A percentile compares a stretch with the other conserved stretches of the same genome.
Conservation (phyloP, 352 stramenopile genomes). For the Phytophthora rubi region DNA sequence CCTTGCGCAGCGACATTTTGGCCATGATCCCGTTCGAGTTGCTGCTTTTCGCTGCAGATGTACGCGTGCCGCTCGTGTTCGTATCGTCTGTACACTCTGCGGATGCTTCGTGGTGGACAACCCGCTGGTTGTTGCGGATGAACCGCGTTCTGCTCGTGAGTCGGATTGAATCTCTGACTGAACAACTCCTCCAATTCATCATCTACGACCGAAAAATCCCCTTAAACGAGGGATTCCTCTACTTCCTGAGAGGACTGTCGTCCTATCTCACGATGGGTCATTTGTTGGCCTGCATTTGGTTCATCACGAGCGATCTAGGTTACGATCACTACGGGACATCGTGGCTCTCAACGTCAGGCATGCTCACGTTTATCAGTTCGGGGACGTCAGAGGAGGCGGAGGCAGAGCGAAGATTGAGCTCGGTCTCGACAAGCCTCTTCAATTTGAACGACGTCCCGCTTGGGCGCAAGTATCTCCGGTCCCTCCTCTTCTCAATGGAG, state of each 20-base stretch:
- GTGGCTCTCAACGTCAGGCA: conserved; percentile 64
- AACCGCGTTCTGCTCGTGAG: conserved; percentile 57
- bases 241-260: conserved; percentile 52
- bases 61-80: conserved; percentile 15
- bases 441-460: conserved; percentile 37
- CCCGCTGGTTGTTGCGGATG: conserved; percentile 54
- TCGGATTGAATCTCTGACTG: conserved; percentile 46
- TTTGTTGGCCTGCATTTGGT: conserved; percentile 71
- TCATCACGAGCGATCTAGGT: conserved; percentile 46
- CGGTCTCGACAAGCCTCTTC: background rate
- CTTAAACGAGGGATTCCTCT: conserved; percentile 47
- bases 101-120: conserved; percentile 39
- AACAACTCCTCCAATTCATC: conserved; percentile 64
- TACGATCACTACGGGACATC: conserved; percentile 49
- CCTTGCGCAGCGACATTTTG: conserved; percentile 44
- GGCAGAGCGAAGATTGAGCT: conserved; percentile 24
- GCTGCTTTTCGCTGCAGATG: conserved; percentile 29
- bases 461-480: conserved; percentile 66
- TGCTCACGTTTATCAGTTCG: conserved; percentile 43
- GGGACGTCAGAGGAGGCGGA: conserved; percentile 7
- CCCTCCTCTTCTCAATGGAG: conserved; percentile 64
- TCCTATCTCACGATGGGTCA: conserved; percentile 71
- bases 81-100: background rate
- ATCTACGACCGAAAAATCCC: conserved; percentile 64
- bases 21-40: conserved; percentile 63